These are phyloP conservation scores for Epichloe sylvatica DNA, from an alignment of 2,329 filamentous ascomycete genomes.

Conservation along the genomic window DNA sequence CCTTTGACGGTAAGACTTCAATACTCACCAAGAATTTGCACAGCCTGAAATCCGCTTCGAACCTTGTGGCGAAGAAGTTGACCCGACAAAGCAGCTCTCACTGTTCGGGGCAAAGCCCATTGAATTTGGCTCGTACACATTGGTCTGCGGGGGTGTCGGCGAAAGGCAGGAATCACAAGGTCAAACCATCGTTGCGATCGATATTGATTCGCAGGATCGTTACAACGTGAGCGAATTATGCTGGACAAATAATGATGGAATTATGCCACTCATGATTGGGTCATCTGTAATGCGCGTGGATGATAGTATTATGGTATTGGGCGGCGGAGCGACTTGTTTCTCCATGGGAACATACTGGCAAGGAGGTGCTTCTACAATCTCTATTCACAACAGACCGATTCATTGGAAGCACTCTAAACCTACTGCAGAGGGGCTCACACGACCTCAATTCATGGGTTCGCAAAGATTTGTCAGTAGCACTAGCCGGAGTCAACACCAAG, in stretches of 20 bases:
- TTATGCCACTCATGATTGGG: slow-evolving; percentile 55
- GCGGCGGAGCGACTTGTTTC: slow-evolving; percentile 79
- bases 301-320: slow-evolving; percentile 47
- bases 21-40: neutral
- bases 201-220: slow-evolving; percentile 22
- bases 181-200: slow-evolving; percentile 14
- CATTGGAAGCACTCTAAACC: neutral
- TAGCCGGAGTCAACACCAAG: neutral
- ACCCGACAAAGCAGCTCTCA: slow-evolving; percentile 9
- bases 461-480: slow-evolving; percentile 11
- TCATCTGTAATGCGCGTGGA: slow-evolving; percentile 39
- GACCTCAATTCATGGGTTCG: slow-evolving; percentile 15
- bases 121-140: slow-evolving; percentile 9
- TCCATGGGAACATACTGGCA: slow-evolving; percentile 86
- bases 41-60: slow-evolving; percentile 17
- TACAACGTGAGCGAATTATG: slow-evolving; percentile 5
- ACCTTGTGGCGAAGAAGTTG: neutral
- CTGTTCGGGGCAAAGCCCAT: slow-evolving; percentile 20
- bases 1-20: neutral
- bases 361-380: slow-evolving; percentile 37
- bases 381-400: neutral
- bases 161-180: slow-evolving; percentile 14
- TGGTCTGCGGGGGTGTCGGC: slow-evolving; percentile 22
- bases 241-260: neutral
- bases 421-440: neutral